Evolutionary conservation across 257 asterid species (phyloP).

Genomic region (Mentha longifolia): DNA sequence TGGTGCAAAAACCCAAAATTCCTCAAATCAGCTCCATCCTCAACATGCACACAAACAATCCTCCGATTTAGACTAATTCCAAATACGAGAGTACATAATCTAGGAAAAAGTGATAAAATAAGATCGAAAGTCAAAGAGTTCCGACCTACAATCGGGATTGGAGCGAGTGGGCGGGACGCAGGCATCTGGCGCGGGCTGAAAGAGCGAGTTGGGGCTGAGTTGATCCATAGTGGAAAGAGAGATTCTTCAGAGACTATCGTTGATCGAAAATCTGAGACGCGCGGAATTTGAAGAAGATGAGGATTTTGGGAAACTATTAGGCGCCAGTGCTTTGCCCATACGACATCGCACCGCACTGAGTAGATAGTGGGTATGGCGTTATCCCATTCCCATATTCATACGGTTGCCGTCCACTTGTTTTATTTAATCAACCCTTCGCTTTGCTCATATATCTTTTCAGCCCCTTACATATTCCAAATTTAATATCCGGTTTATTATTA

Average conservation of each 20-base stretch:
- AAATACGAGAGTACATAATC: not conserved
- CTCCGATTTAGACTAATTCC: conserved; percentile 7
- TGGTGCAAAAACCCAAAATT: conserved; percentile 9
- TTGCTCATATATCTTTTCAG: conserved; percentile 5
- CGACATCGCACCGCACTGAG: conserved; percentile 46
- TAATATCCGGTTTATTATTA: no score
- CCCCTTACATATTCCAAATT: conserved; percentile 12
- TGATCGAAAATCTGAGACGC: conserved; percentile 20
- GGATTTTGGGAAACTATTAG: conserved; percentile 29
- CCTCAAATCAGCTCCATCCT: conserved; percentile 15
- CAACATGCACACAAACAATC: conserved; percentile 1
- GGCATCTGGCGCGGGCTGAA: conserved; percentile 51
- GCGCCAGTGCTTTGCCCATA: conserved; percentile 35
- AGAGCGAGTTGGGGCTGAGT: conserved; percentile 48
- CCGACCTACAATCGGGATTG: conserved; percentile 65
- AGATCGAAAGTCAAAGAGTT: conserved; percentile 14
- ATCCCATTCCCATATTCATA: conserved; percentile 28
- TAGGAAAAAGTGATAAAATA: not conserved
- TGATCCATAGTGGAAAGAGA: conserved; percentile 53
- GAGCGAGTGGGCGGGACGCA: conserved; percentile 41
- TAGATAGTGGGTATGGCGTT: conserved; percentile 30
- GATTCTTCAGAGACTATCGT: conserved; percentile 14
- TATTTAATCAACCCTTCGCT: conserved; percentile 19
- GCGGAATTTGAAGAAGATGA: conserved; percentile 18
- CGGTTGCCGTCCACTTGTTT: conserved; percentile 7